Evolutionary conservation across 129 eudicot genomes (phyloP), one percentile per base, ranked within the genome.

Genomic region (Gnaphalium uliginosum): DNA sequence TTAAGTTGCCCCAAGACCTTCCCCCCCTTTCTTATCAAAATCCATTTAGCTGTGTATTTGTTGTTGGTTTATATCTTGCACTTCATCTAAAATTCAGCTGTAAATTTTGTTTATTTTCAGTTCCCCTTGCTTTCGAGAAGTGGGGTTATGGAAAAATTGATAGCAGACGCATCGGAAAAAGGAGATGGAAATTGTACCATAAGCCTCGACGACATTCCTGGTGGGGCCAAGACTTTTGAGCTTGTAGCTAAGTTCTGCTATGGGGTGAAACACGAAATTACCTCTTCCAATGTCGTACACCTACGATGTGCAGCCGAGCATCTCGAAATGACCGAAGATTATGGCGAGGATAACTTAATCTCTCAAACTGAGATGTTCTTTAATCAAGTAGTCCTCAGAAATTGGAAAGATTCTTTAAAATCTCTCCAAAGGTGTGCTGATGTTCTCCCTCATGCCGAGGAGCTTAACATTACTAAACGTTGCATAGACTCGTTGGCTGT

Each of bases 201-300:
- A 78, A 81, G 51, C 63, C 85, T 94, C 50, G 66, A 79, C 57
- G 81, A 89, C 75, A 67, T 91, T 63, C 98, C 98, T 17, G 97
- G 98, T 58, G 93, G 96, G 32, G 83, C 92, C 58, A 89, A 84
- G 72, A 86, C 97, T 8, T 94, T 91, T 62, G 97, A 90, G 72
- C 96, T 90, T 5, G 91, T 93, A 9, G 96, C 98, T 4, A 93
- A 93, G 63, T 93, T 93, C 73, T 93, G 98, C 76, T 94, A 94
- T 54, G 98, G 98, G 19, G 97, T 91, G n/a, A 94, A 94, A 76
- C 97, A 89, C 24, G 98, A 94, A 66, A 91, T 94, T 22, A 94
- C 97, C 13, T 86, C 98, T 18, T 74, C 93, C 53, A 91, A 94
- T 69, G 97, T 91, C 24, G 98, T 87, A 18, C 80, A 77, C 85